Conservation (phyloP, 2,329 filamentous ascomycete species). For the Purpureocillium takamizusanense region DNA sequence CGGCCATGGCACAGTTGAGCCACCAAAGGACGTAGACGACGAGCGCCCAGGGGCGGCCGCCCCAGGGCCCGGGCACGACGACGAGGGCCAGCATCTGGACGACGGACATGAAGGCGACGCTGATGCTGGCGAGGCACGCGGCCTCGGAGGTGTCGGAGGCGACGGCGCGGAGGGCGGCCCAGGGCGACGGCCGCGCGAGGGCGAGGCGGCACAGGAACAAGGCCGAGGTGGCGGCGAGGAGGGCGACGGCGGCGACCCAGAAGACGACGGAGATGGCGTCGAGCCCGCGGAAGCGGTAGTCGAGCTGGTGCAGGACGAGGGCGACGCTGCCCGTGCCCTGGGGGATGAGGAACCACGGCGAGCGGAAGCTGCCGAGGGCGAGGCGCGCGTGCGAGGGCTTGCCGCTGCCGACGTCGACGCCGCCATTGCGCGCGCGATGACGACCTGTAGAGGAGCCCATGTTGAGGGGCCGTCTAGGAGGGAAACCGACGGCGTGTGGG, state of each 20-base stretch:
- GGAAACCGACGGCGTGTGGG: too few species aligned
- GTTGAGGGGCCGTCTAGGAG: too few species aligned
- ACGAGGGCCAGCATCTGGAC: constrained; percentile 14
- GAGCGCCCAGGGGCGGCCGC: constrained; percentile 13
- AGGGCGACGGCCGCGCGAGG: constrained; percentile 20
- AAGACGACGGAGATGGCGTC: constrained; percentile 13
- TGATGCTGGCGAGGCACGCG: constrained; percentile 26
- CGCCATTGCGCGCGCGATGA: too few species aligned
- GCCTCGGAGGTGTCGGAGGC: constrained; percentile 21
- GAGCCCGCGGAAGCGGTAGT: constrained; percentile 30
- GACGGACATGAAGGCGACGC: constrained; percentile 20
- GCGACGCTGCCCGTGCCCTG: constrained; percentile 27
- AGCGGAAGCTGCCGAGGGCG: constrained; percentile 3
- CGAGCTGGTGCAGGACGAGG: constrained; percentile 23
- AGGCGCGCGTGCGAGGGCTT: background rate
- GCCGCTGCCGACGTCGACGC: too few species aligned
- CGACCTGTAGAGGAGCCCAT: too few species aligned
- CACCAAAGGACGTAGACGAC: constrained; percentile 30
- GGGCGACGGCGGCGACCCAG: too few species aligned
- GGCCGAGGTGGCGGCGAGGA: constrained; percentile 3
- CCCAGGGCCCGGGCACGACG: constrained; percentile 7
- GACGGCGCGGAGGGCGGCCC: constrained; percentile 18
- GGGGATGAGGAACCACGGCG: constrained; percentile 21
- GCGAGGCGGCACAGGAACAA: constrained; percentile 16
- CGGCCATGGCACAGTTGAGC: constrained; percentile 22